phyloP scores from a whole-genome alignment of 495 filamentous ascomycete genomes.

The Tirmania nivea region DNA sequence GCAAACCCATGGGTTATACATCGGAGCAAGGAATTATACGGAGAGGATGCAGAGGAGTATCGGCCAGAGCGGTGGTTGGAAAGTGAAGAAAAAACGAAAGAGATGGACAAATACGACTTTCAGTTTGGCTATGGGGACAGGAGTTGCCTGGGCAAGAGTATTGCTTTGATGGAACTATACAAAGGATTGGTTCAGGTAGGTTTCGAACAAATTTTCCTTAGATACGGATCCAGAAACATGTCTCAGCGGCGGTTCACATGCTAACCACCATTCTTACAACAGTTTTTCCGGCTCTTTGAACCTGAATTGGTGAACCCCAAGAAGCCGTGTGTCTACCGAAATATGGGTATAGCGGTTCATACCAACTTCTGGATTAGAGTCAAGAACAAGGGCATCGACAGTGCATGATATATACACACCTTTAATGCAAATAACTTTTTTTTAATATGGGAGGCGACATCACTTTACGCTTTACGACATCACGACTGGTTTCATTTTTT shows the following conservation, averaged over 20 bases:
- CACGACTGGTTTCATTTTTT: too few species aligned
- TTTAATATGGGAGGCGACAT: too few species aligned
- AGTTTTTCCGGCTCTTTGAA: neutral
- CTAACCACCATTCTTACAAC: too few species aligned
- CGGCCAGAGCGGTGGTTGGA: constrained; percentile 46
- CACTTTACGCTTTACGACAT: too few species aligned
- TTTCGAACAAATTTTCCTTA: neutral
- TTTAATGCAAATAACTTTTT: too few species aligned
- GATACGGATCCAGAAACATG: too few species aligned
- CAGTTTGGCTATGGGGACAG: constrained; percentile 16
- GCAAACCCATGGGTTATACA: constrained; percentile 36
- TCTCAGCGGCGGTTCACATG: too few species aligned
- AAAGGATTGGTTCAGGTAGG: constrained; percentile 5
- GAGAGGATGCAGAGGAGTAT: constrained; percentile 38
- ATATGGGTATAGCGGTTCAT: neutral
- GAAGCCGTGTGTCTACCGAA: neutral
- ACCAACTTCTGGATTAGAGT: neutral
- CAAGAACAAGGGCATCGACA: neutral
- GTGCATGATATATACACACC: neutral
- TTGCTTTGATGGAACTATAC: constrained; percentile 5
- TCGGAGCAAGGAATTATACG: constrained; percentile 33
- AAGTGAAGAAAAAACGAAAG: constrained; percentile 24
- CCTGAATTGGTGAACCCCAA: neutral
- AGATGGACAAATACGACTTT: constrained; percentile 30
- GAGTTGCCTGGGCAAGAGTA: constrained; percentile 6